Evolutionary conservation across 495 filamentous ascomycete species (phyloP).

Genomic region (Lophiotrema nucula): DNA sequence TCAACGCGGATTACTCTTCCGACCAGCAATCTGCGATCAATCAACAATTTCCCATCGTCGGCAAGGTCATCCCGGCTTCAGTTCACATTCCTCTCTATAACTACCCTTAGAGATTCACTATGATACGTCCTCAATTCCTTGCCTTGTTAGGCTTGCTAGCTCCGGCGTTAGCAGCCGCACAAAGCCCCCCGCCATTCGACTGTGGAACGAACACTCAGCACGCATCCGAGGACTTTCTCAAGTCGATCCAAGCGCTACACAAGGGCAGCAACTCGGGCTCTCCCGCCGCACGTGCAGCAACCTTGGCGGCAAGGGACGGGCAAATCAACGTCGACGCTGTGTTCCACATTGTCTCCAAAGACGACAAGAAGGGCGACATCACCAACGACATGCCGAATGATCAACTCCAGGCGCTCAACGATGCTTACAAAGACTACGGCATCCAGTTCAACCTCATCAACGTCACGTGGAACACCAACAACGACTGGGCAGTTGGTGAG

Average conservation of each 20-base stretch:
- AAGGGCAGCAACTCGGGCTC: constrained; percentile 3
- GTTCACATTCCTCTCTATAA: too few relatives aligned
- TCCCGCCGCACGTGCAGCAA: constrained; percentile 22
- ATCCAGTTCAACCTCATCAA: constrained; percentile 54
- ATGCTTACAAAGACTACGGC: constrained; percentile 50
- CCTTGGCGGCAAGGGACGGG: constrained; percentile 18
- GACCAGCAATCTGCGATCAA: too few relatives aligned
- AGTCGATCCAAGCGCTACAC: constrained; percentile 35
- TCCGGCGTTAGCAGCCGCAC: constrained; percentile 11
- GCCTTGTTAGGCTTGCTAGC: constrained; percentile 27
- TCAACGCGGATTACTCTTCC: too few relatives aligned
- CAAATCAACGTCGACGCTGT: constrained; percentile 52
- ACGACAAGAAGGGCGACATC: constrained; percentile 51
- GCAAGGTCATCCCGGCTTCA: too few relatives aligned
- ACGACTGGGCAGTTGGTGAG: constrained; percentile 50
- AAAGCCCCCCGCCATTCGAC: constrained; percentile 38
- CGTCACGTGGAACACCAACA: constrained; percentile 58
- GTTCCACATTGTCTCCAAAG: constrained; percentile 62
- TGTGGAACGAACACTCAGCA: constrained; percentile 37
- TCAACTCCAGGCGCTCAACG: constrained; percentile 53
- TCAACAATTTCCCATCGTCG: too few relatives aligned
- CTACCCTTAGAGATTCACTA: too few relatives aligned
- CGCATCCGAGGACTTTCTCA: constrained; percentile 34
- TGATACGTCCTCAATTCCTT: constrained; percentile 29
- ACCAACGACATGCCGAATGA: constrained; percentile 43